Evolutionary conservation across 768 basidiomycete genomes (phyloP).

Genomic region (Trametes gibbosa): DNA sequence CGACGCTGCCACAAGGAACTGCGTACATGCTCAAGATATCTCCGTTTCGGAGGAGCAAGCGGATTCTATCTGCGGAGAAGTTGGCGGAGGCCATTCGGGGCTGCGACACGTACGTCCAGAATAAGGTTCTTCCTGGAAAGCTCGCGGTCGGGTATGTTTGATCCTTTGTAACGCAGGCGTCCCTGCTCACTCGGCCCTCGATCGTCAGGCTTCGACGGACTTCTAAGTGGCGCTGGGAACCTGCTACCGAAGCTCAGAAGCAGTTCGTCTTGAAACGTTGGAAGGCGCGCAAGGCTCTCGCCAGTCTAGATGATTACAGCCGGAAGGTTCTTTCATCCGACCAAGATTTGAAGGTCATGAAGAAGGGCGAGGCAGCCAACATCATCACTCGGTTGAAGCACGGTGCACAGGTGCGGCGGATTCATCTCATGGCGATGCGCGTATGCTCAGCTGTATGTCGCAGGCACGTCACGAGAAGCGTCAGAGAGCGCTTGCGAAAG

Average conservation of each 20-base stretch:
- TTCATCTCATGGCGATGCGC: not conserved
- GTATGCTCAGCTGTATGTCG: not conserved
- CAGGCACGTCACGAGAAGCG: conserved; percentile 60
- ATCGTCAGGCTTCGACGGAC: conserved; percentile 48
- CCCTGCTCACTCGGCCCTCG: not conserved
- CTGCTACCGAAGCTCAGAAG: conserved; percentile 64
- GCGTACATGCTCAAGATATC: conserved; percentile 46
- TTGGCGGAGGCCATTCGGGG: conserved; percentile 62
- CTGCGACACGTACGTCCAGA: conserved; percentile 63
- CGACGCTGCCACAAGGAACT: conserved; percentile 43
- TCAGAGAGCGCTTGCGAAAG: conserved; percentile 39
- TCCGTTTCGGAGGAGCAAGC: conserved; percentile 44
- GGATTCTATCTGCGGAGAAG: conserved; percentile 52
- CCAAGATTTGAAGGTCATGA: conserved; percentile 45
- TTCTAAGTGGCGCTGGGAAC: conserved; percentile 62
- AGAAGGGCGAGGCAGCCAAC: conserved; percentile 77
- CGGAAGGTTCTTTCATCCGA: conserved; percentile 23
- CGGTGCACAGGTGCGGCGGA: conserved; percentile 58
- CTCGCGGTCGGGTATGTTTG: conserved; percentile 47
- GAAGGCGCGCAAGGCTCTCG: conserved; percentile 25
- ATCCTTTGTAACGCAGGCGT: not conserved
- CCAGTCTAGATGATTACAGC: conserved; percentile 15
- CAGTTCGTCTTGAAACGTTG: conserved; percentile 53
- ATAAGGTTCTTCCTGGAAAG: conserved; percentile 52
- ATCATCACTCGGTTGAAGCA: conserved; percentile 77